A percentile compares a stretch with the other conserved stretches of the same genome.
These are phyloP conservation scores for Craspedostauros australis DNA, from an alignment of 108 stramenopile species.

Conservation along the genomic window DNA sequence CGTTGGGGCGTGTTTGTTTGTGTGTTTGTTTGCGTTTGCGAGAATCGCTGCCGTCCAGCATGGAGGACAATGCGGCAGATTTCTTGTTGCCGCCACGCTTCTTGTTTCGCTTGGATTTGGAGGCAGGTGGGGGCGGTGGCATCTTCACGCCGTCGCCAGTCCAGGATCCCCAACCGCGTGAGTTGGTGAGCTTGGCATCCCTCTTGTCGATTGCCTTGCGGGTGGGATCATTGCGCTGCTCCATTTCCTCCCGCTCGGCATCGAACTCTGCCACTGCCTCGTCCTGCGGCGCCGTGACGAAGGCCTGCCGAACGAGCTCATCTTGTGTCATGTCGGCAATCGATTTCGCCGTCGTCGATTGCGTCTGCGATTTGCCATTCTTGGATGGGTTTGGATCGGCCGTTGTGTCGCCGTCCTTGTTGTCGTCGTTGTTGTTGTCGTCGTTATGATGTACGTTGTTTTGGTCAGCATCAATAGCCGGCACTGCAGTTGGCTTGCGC, in stretches of 20 bases:
- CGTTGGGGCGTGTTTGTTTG: constrained; percentile 73
- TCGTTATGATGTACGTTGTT: too few relatives aligned
- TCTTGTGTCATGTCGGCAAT: constrained; percentile 64
- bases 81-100: too few relatives aligned
- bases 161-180: constrained; percentile 95
- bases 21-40: constrained; percentile 70
- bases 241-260: constrained; percentile 78
- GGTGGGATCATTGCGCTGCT: constrained; percentile 69
- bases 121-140: constrained; percentile 60
- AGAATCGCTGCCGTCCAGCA: constrained; percentile 39
- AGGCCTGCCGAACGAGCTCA: constrained; percentile 87
- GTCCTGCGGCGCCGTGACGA: constrained; percentile 76
- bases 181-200: constrained; percentile 35
- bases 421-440: too few relatives aligned
- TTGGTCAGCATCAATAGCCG: too few relatives aligned
- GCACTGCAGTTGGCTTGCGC: constrained; percentile 1
- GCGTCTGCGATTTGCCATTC: background rate
- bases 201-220: constrained; percentile 40
- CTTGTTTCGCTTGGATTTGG: constrained; percentile 50
- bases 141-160: constrained; percentile 79
- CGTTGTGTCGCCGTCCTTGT: too few relatives aligned
- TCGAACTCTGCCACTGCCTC: constrained; percentile 87
- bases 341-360: constrained; percentile 5
- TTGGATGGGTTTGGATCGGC: background rate
- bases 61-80: constrained; percentile 53